These are phyloP conservation scores for Neurospora cerealis DNA, from an alignment of 495 filamentous ascomycete genomes.

Conservation along the genomic window DNA sequence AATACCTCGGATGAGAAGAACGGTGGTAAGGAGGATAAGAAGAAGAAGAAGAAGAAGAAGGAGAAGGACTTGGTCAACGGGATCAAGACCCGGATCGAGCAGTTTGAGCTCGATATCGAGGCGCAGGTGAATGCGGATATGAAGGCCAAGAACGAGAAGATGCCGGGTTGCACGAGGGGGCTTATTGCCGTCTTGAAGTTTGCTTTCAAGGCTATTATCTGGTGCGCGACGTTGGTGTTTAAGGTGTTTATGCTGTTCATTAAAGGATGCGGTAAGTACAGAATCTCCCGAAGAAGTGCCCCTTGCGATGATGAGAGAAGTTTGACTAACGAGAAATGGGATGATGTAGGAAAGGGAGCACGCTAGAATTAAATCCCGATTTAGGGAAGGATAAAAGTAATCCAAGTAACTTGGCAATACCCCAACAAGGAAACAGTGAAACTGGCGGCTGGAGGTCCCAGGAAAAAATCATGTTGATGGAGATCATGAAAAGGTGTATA, in stretches of 20 bases:
- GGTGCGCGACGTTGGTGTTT: slow-evolving; percentile 35
- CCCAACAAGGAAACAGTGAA: neutral
- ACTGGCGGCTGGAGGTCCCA: neutral
- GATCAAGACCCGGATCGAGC: slow-evolving; percentile 31
- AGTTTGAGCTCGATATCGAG: slow-evolving; percentile 48
- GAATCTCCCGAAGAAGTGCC: slow-evolving; percentile 23
- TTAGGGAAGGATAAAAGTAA: neutral
- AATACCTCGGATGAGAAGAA: slow-evolving; percentile 11
- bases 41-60: slow-evolving; percentile 9
- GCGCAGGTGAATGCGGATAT: slow-evolving; percentile 37
- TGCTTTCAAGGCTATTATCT: slow-evolving; percentile 37
- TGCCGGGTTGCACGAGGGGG: slow-evolving; percentile 28
- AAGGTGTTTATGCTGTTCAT: slow-evolving; percentile 30
- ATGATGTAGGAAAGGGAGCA: neutral
- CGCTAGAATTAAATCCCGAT: neutral
- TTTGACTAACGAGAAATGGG: neutral
- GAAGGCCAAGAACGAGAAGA: slow-evolving; percentile 30
- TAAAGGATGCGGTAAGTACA: slow-evolving; percentile 28
- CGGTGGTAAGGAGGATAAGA: slow-evolving; percentile 8
- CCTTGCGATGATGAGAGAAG: neutral
- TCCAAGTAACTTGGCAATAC: neutral
- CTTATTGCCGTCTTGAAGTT: slow-evolving; percentile 30
- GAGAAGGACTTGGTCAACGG: neutral
- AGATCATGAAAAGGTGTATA: slow-evolving; percentile 4
- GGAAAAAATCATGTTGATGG: neutral